Evolutionary conservation across 2,329 filamentous ascomycete species (phyloP), one percentile per base, ranked within the genome.

Genomic region (Xylaria sp.): DNA sequence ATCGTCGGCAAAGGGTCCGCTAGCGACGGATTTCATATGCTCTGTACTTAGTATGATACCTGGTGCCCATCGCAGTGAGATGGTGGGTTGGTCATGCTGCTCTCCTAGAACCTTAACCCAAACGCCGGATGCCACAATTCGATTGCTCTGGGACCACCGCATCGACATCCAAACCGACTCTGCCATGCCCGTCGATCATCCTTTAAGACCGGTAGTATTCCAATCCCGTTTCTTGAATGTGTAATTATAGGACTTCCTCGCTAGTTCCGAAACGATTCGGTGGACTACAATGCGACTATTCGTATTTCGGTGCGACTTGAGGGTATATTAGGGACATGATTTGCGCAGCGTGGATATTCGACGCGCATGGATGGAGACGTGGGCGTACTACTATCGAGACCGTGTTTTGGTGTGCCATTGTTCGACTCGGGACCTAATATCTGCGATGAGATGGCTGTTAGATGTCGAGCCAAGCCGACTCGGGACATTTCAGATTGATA

Each of bases 161-260:
- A 98, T 77, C 94, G 48, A 97, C 89, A 78, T 97, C 94, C 34
- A 96, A 83, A 0, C 98, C 94, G 1, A 93, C 89, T 78, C 92
- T 94, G 5, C 94, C 98, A 78, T 98, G 94, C 0, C 94, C 94
- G 78, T 98, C 98, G 67, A 97, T 88, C 0, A 94, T 98, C 72
- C 91, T 86, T 80, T 97, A 97, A 37, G 85, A 80, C 98, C 94
- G 55, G 94, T 94, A 25, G 97, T 82, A 77, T 98, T 94, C 92
- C 94, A 98, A 77, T 98, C 94, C 94, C 94, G 98, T 65, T 98
- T 94, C 78, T 98, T 98, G 79, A 98, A 97, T 4, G 92, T 97
- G 64, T 89, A 92, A 80, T 98, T 94, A 79, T 97, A 94, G 7
- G 94, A 97, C 10, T 37, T 37, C 5, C 34, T 10, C 34, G 18